phyloP scores from a whole-genome alignment of 805 yeast species.

The Saccharomycopsis sp. region DNA sequence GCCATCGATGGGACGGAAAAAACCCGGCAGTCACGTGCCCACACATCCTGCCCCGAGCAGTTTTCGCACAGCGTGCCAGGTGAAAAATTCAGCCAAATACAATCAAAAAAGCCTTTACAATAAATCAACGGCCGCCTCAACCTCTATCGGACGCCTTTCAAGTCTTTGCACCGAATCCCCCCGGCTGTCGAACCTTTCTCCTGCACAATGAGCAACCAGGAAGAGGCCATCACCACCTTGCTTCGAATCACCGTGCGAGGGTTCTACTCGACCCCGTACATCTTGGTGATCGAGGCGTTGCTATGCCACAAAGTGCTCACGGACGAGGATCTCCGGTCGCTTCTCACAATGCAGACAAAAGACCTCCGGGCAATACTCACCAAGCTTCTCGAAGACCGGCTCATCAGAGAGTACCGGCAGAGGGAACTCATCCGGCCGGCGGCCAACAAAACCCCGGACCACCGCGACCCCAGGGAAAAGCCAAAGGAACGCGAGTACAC shows the following conservation, averaged over 20 bases:
- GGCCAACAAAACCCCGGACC: slow-evolving; percentile 10
- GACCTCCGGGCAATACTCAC: slow-evolving; percentile 81
- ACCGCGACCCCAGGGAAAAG: not conserved
- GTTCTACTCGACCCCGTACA: slow-evolving; percentile 78
- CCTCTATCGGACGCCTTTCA: no score
- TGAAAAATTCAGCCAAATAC: no score
- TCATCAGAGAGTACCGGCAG: slow-evolving; percentile 64
- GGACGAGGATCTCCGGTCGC: slow-evolving; percentile 81
- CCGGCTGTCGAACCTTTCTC: no score
- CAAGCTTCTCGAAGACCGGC: slow-evolving; percentile 74
- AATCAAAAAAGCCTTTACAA: no score
- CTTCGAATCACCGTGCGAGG: slow-evolving; percentile 78
- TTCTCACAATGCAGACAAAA: slow-evolving; percentile 79
- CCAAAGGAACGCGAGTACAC: slow-evolving; percentile 29
- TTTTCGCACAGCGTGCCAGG: no score
- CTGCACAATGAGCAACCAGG: slow-evolving; percentile 14
- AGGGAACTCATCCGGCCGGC: slow-evolving; percentile 33
- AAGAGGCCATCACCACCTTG: slow-evolving; percentile 40
- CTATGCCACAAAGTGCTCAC: slow-evolving; percentile 82
- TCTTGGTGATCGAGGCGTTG: slow-evolving; percentile 80
- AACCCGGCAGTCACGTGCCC: no score
- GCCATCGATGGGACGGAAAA: no score
- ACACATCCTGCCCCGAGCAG: no score
- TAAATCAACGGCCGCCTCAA: no score
- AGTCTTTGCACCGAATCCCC: no score